Percentiles rank a stretch among this genome's conserved stretches.
Conservation (phyloP, 306 rosid genomes). For the Acacia crassicarpa region DNA sequence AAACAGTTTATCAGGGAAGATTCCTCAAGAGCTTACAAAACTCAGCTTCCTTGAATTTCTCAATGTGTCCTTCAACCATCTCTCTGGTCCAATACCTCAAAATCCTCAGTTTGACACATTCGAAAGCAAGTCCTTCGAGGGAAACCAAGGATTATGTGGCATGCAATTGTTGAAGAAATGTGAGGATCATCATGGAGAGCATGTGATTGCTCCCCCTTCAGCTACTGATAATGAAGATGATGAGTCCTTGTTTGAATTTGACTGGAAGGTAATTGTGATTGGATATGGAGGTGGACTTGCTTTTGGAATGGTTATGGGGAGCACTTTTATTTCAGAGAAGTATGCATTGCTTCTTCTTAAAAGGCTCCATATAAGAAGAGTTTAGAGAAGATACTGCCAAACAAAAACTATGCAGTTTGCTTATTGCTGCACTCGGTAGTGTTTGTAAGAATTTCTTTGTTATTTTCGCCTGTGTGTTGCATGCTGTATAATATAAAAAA, state of each 20-base stretch:
- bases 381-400: background rate
- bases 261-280: constrained; percentile 13
- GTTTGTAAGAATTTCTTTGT: background rate
- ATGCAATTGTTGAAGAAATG: constrained; percentile 22
- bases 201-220: background rate
- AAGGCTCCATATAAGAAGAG: background rate
- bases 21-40: constrained; percentile 13
- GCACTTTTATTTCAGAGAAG: background rate
- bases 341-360: background rate
- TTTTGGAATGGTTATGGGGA: constrained; percentile 13
- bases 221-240: background rate
- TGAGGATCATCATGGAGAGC: background rate
- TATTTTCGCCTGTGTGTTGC: background rate
- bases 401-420: background rate
- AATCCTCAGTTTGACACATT: constrained; percentile 29
- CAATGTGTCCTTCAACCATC: constrained; percentile 26
- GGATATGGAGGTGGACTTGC: constrained; percentile 35
- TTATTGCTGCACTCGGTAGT: background rate
- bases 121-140: constrained; percentile 8
- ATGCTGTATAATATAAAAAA: background rate
- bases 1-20: constrained; percentile 20
- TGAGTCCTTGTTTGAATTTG: background rate
- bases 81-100: constrained; percentile 31
- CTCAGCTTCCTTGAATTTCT: constrained; percentile 28
- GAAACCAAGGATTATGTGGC: constrained; percentile 33